Evolutionary conservation across 495 filamentous ascomycete species (phyloP), one percentile per base, ranked within the genome.

Genomic region (Darksidea phi): DNA sequence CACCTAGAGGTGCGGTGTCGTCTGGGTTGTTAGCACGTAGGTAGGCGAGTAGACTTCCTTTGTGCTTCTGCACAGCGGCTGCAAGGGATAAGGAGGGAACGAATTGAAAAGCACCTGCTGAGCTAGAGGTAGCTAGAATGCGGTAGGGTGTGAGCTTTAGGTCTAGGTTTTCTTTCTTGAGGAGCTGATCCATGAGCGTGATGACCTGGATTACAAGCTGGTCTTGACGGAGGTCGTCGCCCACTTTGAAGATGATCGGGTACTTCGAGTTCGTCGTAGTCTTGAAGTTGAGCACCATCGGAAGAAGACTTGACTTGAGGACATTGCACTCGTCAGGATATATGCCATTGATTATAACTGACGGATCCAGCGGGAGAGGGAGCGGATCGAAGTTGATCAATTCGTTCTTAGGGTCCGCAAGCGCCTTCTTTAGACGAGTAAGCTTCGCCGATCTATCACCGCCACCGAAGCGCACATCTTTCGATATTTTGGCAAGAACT

Each of bases 161-260:
- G 73, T 99, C 94, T 2, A 99, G 84, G 67, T 99, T 99, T 70
- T 97, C 94, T 67, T 97, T 97, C 48, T 87, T 88, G 12, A 99
- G 83, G 15, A 99, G 86, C 25, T 91, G 88, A 68, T 99, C 94
- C 94, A 99, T 99, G 48, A 99, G 81, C 1, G 88, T 95, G 72
- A 99, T 95, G 67, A 97, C 97, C 63, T 99, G 94, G 61, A 99
- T 95, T 47, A 97, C 91, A 0, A 99, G 83, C 73, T 99, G 94
- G 67, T 99, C 94, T 74, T 99, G 94, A 0, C 94, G 88, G 38
- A 99, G 81, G 70, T 99, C 94, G 69, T 99, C 94, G 41, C 94
- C 94, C 2, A 91, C 91, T 74, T 99, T 99, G 82, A 97, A 97
- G 46, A 97, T 85, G 51, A 99, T 86, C 17, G 91, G 87, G 72